Evolutionary conservation across 176 grass and related monocot species (phyloP), one percentile per base, ranked within the genome.

Genomic region (Rhipidocladum racemiflorum): DNA sequence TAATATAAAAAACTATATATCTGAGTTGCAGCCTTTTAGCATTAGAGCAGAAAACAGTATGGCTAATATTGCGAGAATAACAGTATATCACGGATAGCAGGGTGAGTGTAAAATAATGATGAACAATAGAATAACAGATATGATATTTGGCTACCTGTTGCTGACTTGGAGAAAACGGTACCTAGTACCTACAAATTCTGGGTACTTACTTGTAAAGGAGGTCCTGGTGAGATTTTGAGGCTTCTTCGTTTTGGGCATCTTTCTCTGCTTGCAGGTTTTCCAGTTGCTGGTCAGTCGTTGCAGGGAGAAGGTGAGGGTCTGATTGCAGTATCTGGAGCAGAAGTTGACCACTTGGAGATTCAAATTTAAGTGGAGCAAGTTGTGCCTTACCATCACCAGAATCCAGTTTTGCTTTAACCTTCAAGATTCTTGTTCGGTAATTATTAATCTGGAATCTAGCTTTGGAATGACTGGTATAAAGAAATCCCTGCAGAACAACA

Each of bases 261-360:
- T 87, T 87, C 48, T 95, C 90, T 30, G 87, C 69, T 64, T 91
- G 89, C 43, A 98, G 91, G 36, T 75, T 91, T 73, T 95, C 96
- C 43, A 98, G 90, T 82, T 98, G 92, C 76, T 98, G 96, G 48
- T 95, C 92, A 75, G 95, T 87, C 55, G 92, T 93, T 70, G 91
- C 88, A 42, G 90, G 89, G 11, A 98, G 76, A 21, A 98, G 73
- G 83, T 98, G 88, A 9, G 92, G 92, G 38, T 98, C 85, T 16
- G 92, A 93, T 76, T 89, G 91, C 68, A 95, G 90, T 88, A 98
- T 90, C 65, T 98, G 92, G 4, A 78, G 80, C 42, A 98, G 87
- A 72, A 98, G 92, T 71, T 98, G 92, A 46, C 96, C 96, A 3
- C 88, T 90, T 29, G 96, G 87, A 82, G 96, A 87, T 85, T 98